phyloP scores from a whole-genome alignment of 192 early-diverging fungal genomes.

The Coemansia sp. region DNA sequence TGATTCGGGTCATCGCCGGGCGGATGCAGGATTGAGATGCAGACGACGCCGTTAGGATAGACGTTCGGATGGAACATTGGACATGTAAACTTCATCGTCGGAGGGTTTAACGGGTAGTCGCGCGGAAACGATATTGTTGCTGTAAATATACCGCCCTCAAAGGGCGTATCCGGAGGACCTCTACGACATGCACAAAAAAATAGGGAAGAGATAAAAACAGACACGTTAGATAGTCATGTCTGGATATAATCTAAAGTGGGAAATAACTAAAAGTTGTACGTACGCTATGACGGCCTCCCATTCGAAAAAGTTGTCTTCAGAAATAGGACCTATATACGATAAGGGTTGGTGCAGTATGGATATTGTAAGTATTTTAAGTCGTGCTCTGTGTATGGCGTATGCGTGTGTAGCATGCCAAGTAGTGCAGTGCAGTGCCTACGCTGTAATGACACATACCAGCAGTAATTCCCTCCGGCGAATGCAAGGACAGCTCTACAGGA shows the following conservation, averaged over 20 bases:
- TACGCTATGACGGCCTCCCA: slow-evolving; percentile 44
- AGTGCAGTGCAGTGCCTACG: neutral
- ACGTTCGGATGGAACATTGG: slow-evolving; percentile 97
- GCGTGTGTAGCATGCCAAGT: neutral
- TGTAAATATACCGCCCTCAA: slow-evolving; percentile 92
- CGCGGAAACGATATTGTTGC: slow-evolving; percentile 84
- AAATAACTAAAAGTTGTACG: too few relatives aligned
- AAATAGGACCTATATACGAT: slow-evolving; percentile 60
- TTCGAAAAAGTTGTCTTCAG: slow-evolving; percentile 67
- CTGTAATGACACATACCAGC: slow-evolving; percentile 57
- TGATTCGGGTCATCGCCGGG: slow-evolving; percentile 97
- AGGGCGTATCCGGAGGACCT: slow-evolving; percentile 89
- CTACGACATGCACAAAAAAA: slow-evolving; percentile 39
- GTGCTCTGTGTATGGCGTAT: too few relatives aligned
- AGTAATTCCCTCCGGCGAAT: slow-evolving; percentile 91
- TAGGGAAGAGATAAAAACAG: neutral
- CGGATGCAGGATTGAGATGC: slow-evolving; percentile 97
- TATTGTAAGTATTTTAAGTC: too few relatives aligned
- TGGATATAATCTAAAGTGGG: too few relatives aligned
- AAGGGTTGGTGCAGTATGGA: too few relatives aligned
- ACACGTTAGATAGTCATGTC: too few relatives aligned
- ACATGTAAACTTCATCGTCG: slow-evolving; percentile 94
- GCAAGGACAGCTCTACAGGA: slow-evolving; percentile 73
- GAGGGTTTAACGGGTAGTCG: slow-evolving; percentile 95
- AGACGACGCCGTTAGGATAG: slow-evolving; percentile 93